Evolutionary conservation across 1,139 yeast genomes (phyloP).

Genomic region (Magnusiomyces ingens): DNA sequence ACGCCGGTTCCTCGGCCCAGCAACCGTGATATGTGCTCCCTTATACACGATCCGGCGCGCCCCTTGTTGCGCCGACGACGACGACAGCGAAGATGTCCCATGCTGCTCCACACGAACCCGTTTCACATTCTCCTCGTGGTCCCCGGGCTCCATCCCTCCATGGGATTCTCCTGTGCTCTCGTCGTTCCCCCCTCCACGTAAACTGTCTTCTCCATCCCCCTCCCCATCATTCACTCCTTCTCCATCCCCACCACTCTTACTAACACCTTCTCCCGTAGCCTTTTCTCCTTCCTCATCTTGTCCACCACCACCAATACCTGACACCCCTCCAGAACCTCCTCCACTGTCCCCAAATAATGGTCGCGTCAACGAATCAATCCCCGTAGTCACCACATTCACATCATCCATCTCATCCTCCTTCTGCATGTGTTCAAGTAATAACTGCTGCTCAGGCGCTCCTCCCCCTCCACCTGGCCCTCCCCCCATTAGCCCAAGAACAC

Average conservation of each 20-base stretch:
- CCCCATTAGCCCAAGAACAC: not conserved
- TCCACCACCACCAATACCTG: not conserved
- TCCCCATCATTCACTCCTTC: not conserved
- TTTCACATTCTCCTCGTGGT: not conserved
- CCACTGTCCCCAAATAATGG: not conserved
- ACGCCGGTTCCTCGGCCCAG: not conserved
- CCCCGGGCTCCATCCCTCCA: not conserved
- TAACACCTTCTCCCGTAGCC: not conserved
- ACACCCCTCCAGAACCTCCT: not conserved
- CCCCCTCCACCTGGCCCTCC: not conserved
- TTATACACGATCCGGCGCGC: not conserved
- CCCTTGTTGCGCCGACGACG: not conserved
- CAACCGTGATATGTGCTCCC: not conserved
- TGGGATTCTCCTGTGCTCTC: no score
- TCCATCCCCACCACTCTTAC: no score
- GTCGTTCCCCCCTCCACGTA: not conserved
- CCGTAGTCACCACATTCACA: slow-evolving; percentile 14
- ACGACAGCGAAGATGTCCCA: not conserved
- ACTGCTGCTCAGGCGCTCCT: slow-evolving; percentile 11
- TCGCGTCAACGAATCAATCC: slow-evolving; percentile 3
- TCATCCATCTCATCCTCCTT: slow-evolving; percentile 16
- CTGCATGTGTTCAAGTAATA: slow-evolving; percentile 15
- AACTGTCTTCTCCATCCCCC: not conserved
- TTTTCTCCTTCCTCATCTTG: no score
- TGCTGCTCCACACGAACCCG: not conserved